Conservation (phyloP, 73 alveolate genomes). For the Durusdinium trenchii region DNA sequence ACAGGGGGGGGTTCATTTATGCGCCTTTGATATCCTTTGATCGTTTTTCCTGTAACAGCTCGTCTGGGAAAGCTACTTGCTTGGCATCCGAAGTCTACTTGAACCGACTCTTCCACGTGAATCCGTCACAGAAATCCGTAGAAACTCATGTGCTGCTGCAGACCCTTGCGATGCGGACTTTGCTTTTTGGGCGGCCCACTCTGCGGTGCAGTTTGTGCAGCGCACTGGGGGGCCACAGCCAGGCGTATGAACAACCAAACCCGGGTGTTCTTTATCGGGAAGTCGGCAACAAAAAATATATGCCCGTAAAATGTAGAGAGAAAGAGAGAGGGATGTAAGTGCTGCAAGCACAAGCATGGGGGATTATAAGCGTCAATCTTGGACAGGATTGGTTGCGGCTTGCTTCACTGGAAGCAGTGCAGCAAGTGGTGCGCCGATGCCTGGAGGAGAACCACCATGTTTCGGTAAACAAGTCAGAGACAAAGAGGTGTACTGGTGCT, state of each 20-base stretch:
- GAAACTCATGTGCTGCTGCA: too few species aligned
- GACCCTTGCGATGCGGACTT: conserved; percentile 22
- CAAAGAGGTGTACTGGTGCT: background rate
- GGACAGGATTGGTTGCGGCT: background rate
- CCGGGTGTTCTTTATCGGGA: too few species aligned
- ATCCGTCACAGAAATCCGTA: too few species aligned
- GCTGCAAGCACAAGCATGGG: background rate
- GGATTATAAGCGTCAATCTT: background rate
- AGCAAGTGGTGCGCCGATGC: background rate
- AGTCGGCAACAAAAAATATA: background rate
- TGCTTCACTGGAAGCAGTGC: conserved; percentile 25
- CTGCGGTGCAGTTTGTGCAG: background rate
- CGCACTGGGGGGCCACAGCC: too few species aligned
- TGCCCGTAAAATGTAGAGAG: background rate
- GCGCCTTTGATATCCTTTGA: too few species aligned
- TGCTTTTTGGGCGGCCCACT: conserved; percentile 6
- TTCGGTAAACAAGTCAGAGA: background rate
- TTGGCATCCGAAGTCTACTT: conserved; percentile 15
- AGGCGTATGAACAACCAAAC: too few species aligned
- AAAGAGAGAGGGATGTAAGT: background rate
- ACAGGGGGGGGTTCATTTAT: too few species aligned
- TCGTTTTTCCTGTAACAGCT: too few species aligned
- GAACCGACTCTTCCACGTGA: background rate
- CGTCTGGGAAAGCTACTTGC: background rate
- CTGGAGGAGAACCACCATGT: background rate